Conservation (phyloP, 192 early-diverging fungal genomes). For the Rhizophagus clarus region DNA sequence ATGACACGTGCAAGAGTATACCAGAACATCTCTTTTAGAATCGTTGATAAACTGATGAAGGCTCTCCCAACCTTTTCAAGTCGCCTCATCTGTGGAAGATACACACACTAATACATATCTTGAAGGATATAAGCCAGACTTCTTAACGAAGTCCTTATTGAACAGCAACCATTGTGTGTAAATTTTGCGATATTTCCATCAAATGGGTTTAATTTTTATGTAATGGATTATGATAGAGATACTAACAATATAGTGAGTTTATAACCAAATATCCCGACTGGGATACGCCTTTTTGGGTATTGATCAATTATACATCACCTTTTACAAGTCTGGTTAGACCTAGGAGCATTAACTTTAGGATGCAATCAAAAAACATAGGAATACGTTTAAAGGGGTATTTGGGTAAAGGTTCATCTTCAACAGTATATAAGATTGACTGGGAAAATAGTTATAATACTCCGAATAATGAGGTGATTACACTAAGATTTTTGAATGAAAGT, state of each 20-base stretch:
- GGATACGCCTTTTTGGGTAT: conserved; percentile 5
- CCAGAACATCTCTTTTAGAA: background rate
- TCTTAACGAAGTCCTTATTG: background rate
- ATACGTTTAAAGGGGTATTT: conserved; percentile 16
- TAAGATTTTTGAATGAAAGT: background rate
- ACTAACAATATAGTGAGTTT: background rate
- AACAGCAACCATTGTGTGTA: background rate
- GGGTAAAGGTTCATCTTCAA: conserved; percentile 4
- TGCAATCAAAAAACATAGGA: background rate
- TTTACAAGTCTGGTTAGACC: conserved; percentile 3
- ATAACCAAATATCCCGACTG: background rate
- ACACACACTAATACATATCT: background rate
- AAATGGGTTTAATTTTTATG: conserved; percentile 16
- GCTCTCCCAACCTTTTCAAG: background rate
- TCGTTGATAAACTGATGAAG: background rate
- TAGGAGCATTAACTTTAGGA: background rate
- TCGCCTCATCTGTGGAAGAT: no score
- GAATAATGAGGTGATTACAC: background rate
- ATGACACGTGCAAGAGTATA: background rate
- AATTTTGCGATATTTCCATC: conserved; percentile 20
- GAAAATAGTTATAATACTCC: background rate
- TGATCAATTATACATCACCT: background rate
- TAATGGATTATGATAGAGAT: conserved; percentile 20
- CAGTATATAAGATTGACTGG: conserved; percentile 14
- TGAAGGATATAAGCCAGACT: conserved; percentile 3